Evolutionary conservation across 2,329 filamentous ascomycete genomes (phyloP).

Genomic region (Penicillium paneum): DNA sequence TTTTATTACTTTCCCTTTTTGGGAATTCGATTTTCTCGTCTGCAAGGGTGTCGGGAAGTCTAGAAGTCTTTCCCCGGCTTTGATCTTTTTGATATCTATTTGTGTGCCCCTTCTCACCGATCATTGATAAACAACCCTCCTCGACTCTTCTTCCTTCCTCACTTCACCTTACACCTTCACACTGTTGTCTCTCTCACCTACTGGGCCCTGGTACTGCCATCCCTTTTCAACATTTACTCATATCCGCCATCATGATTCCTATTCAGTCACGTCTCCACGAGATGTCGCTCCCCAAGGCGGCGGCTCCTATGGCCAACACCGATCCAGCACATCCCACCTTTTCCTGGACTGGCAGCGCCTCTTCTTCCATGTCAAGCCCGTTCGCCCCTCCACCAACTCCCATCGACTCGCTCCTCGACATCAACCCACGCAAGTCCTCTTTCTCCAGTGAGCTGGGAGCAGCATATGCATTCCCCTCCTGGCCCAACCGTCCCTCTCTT

Average conservation of each 20-base stretch:
- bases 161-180: conserved; percentile 3
- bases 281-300: conserved; percentile 23
- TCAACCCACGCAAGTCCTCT: conserved; percentile 42
- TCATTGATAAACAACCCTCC: conserved; percentile 19
- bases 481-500: conserved; percentile 43
- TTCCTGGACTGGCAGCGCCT: conserved; percentile 25
- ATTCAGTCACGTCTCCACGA: conserved; percentile 23
- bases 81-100: conserved; percentile 13
- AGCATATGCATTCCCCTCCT: conserved; percentile 45
- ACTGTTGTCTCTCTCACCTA: conserved; percentile 1
- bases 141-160: neutral
- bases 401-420: conserved; percentile 39
- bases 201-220: conserved; percentile 5
- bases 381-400: conserved; percentile 41
- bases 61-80: conserved; percentile 29
- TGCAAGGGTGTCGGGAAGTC: conserved; percentile 27
- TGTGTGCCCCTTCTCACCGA: conserved; percentile 11
- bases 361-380: conserved; percentile 32
- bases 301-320: conserved; percentile 22
- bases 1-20: neutral
- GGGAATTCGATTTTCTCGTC: conserved; percentile 11
- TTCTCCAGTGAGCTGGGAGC: conserved; percentile 41
- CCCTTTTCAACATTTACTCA: neutral
- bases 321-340: conserved; percentile 23
- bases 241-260: conserved; percentile 20